Conservation (phyloP, 179 eudicot species). For the Spinacia oleracea region DNA sequence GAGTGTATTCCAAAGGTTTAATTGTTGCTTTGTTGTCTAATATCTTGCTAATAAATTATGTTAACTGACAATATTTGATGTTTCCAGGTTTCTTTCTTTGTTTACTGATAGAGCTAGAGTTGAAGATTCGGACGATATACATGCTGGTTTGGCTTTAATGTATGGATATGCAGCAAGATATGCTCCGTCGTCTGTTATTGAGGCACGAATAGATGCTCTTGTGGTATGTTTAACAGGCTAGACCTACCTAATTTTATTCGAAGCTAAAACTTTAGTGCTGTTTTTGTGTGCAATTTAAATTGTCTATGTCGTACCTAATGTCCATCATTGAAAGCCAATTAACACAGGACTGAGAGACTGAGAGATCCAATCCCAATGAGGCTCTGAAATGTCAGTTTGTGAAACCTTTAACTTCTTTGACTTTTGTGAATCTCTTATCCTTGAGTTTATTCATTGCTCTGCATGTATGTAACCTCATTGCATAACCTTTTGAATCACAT, state of each 20-base stretch:
- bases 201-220: constrained; percentile 97
- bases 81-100: constrained; percentile 72
- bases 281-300: background rate
- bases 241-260: background rate
- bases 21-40: background rate
- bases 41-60: background rate
- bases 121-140: constrained; percentile 96
- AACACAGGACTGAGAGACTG: background rate
- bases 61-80: background rate
- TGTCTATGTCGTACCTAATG: background rate
- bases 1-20: constrained; percentile 74
- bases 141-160: constrained; percentile 98
- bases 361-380: background rate
- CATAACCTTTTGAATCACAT: background rate
- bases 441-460: background rate
- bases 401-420: background rate
- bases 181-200: constrained; percentile 95
- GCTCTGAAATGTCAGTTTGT: background rate
- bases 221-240: constrained; percentile 59
- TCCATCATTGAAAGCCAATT: background rate
- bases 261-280: background rate
- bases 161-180: constrained; percentile 99
- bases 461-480: background rate
- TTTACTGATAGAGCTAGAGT: constrained; percentile 73
- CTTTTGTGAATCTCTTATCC: background rate